Evolutionary conservation across 306 rosid genomes (phyloP).

Genomic region (Vigna hirtella): DNA sequence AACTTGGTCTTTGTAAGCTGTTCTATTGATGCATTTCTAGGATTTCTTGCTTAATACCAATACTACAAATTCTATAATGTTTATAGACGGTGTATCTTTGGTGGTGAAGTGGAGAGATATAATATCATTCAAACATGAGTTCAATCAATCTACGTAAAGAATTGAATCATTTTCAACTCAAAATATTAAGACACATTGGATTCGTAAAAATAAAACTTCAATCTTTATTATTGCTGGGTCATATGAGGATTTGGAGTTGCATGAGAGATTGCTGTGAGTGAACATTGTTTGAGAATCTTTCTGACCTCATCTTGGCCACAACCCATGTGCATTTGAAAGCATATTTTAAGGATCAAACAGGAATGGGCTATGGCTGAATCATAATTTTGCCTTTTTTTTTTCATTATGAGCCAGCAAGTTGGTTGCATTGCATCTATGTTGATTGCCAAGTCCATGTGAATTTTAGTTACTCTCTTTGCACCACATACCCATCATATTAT

Average conservation of each 20-base stretch:
- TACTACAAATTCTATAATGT: background rate
- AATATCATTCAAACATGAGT: too few species aligned
- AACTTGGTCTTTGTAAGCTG: background rate
- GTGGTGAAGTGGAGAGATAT: too few species aligned
- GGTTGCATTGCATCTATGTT: slow-evolving; percentile 18
- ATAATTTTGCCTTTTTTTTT: slow-evolving; percentile 10
- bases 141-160: too few species aligned
- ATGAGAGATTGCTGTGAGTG: slow-evolving; percentile 47
- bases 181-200: too few species aligned
- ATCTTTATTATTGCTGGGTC: slow-evolving; percentile 6
- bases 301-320: slow-evolving; percentile 48
- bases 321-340: slow-evolving; percentile 60
- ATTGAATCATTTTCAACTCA: too few species aligned
- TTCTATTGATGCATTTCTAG: too few species aligned
- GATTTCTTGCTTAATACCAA: too few species aligned
- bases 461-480: background rate
- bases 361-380: slow-evolving; percentile 35
- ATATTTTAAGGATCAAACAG: slow-evolving; percentile 49
- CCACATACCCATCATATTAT: background rate
- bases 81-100: background rate
- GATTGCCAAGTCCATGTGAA: slow-evolving; percentile 1
- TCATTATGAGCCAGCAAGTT: slow-evolving; percentile 14
- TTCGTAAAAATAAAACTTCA: background rate
- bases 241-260: slow-evolving; percentile 46
- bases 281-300: slow-evolving; percentile 63